Evolutionary conservation across 1,284 basidiomycete species (phyloP), one percentile per base, ranked within the genome.

Genomic region (Hortiboletus rubellus): DNA sequence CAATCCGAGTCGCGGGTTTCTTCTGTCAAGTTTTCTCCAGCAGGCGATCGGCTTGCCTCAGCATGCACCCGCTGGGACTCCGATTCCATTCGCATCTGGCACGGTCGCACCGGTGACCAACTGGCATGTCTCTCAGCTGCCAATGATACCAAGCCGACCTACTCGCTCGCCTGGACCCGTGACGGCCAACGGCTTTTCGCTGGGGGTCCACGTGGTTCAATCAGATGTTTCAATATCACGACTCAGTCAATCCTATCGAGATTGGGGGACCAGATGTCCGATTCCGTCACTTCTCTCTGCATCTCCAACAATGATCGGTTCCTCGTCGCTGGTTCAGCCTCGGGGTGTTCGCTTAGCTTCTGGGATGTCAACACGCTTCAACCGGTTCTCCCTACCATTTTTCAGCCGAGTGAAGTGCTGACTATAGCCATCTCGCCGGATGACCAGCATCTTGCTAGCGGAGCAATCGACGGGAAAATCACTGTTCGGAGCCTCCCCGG

Each of bases 11-110:
- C 58, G 3, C 40, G 24, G 0, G 50, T 59, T 15, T 51, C 43
- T 4, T 64, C 52, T 0, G 37, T 64, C 63, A 63, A 64, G 60
- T 63, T 64, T 36, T 64, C 62, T 0, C 60, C 62, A 2, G 10
- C 31, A 0, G 63, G 62, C 27, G 54, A 36, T n/a, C 63, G 49
- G 11, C 43, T 63, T 3, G 62, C 60, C 5, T 55, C 37, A 42
- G 27, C 37, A 18, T 30, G 11, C 36, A 8, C 11, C 31, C 5
- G 34, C 18, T 7, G n/a, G 34, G 52, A 9, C 24, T 11, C 11
- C 12, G 3, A 3, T 10, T 46, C 58, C n/a, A 42, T 62, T 14
- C 52, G 17, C 7, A 36, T 62, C 38, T 63, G 61, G 61, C 51
- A 64, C 30, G 50, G 50, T 47, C 22, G 10, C 27, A 62, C 59